A percentile compares a stretch with the other conserved stretches of the same genome.
Conservation (phyloP, 495 filamentous ascomycete species). For the Aspergillus kassunensis region DNA sequence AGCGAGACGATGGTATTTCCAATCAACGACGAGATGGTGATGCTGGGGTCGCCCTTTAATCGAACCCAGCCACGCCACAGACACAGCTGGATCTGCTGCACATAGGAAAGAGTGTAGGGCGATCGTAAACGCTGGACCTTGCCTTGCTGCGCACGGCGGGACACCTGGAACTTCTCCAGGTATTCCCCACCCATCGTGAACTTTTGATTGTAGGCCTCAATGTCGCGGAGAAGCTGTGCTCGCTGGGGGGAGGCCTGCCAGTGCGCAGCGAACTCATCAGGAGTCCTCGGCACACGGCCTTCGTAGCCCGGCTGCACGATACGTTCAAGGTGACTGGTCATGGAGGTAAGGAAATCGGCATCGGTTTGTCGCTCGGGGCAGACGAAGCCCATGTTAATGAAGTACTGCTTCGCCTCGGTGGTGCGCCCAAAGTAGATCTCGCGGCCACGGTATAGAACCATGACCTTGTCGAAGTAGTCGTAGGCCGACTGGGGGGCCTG, state of each 20-base stretch:
- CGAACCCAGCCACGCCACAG: slow-evolving; percentile 50
- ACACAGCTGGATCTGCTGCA: slow-evolving; percentile 48
- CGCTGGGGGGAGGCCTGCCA: slow-evolving; percentile 49
- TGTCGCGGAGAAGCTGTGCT: slow-evolving; percentile 49
- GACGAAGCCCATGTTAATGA: slow-evolving; percentile 57
- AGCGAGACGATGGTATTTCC: slow-evolving; percentile 77
- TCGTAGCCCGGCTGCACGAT: slow-evolving; percentile 61
- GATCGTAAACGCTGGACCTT: slow-evolving; percentile 37
- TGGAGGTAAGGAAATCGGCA: slow-evolving; percentile 72
- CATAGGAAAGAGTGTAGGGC: slow-evolving; percentile 45
- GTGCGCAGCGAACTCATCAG: slow-evolving; percentile 64
- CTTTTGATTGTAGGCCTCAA: slow-evolving; percentile 46
- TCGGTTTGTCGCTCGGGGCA: slow-evolving; percentile 62
- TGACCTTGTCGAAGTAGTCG: slow-evolving; percentile 57
- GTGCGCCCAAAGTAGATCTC: slow-evolving; percentile 67
- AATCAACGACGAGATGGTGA: slow-evolving; percentile 68
- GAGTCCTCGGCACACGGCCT: slow-evolving; percentile 59
- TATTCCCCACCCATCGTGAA: slow-evolving; percentile 39
- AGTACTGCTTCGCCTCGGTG: slow-evolving; percentile 57
- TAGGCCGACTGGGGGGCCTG: slow-evolving; percentile 86
- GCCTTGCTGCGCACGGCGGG: slow-evolving; percentile 40
- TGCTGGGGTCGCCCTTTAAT: slow-evolving; percentile 67
- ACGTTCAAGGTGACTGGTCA: slow-evolving; percentile 65
- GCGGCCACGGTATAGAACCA: slow-evolving; percentile 59
- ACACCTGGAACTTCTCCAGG: slow-evolving; percentile 34